Evolutionary conservation across 2,329 filamentous ascomycete species (phyloP), one percentile per base, ranked within the genome.

Genomic region (Hypoxylon sp.): DNA sequence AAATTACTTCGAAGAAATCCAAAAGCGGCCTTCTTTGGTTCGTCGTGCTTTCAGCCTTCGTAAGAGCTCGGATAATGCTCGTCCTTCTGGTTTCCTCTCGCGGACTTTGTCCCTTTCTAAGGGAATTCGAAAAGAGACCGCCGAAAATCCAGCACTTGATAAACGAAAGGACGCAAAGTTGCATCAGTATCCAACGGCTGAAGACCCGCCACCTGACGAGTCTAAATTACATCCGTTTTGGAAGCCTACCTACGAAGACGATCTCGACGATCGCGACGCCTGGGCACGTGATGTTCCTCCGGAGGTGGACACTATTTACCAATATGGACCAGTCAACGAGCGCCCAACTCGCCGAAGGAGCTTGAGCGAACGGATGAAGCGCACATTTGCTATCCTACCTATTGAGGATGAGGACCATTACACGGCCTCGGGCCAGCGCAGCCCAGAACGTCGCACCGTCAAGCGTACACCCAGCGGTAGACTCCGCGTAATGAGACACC

Each of bases 361-460:
- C 63, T 75, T 90, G 13, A 88, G 85, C 69, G 78, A 82, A 35
- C 85, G 83, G 33, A 78, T 89, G 79, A 88, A 86, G 78, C 81
- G 83, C 37, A 90, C 88, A 0, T 90, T 91, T 80, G 84, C 88
- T 11, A 88, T 90, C 29, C 74, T 90, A 52, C 88, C 89, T 0
- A 71, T 83, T n/a, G 80, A 81, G 2, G 78, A 83, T 50, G 80
- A 84, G 24, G 79, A 81, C 31, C 75, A 81, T 46, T 77, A 81
- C 53, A 75, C 75, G 33, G 60, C 67, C 2, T 64, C 74, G 19
- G 79, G 82, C 13, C 76, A 74, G 26, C 75, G 80, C 31, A 78
- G 78, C 2, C 80, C 83, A 0, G 85, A 90, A 44, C 84, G 88
- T 3, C 84, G 88, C 26, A 90, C 85, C 1, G 88, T 91, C 66